Base-by-base conservation (phyloP, 805 yeast species). In the Metschnikowia baotianmanensis region DNA sequence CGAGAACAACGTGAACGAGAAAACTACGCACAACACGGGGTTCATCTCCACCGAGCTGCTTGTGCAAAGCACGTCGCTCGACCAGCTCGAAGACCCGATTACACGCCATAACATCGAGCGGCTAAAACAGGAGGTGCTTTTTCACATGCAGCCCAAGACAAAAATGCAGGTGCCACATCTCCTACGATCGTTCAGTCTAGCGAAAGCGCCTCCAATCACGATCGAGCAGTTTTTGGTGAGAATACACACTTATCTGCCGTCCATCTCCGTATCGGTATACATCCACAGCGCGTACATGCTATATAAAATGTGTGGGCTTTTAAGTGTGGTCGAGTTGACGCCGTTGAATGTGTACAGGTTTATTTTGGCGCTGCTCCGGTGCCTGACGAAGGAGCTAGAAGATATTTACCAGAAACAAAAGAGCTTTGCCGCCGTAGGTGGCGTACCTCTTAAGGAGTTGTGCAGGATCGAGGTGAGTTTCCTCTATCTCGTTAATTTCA, bases 381-480 rank as follows among this genome's bases (percentile, higher is more conserved):
- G 72, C 18, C 59, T 74, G 28, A 59, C 62, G 18, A 72, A 72
- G 45, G 53, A 65, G 25, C 55, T 71, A 19, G 77, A 72, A 46
- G 77, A 72, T 47, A 62, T 71, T 31, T 67, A 71, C 50, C 72
- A 61, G 48, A 66, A 63, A 35, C 76, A 69, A 37, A 53, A 51
- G 22, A 62, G 63, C 33, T 72, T 66, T 45, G 72, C 76, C 30
- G 65, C 64, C 26, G 66, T 72, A n/a, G 66, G 69, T 4, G 77
- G 77, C 2, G 58, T 72, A n/a, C 63, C 61, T 33, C 51, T 58
- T 8, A 53, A 52, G 4, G 84, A 78, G 39, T 58, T 78, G 35
- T 59, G 65, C 40, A 59, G 65, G 20, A 57, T 79, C 31, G 84
- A 78, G 50, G 67, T 77, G 16, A 70, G 78, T 1, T 60, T 78